Evolutionary conservation across 306 rosid species (phyloP).

Genomic region (Rubus idaeus): DNA sequence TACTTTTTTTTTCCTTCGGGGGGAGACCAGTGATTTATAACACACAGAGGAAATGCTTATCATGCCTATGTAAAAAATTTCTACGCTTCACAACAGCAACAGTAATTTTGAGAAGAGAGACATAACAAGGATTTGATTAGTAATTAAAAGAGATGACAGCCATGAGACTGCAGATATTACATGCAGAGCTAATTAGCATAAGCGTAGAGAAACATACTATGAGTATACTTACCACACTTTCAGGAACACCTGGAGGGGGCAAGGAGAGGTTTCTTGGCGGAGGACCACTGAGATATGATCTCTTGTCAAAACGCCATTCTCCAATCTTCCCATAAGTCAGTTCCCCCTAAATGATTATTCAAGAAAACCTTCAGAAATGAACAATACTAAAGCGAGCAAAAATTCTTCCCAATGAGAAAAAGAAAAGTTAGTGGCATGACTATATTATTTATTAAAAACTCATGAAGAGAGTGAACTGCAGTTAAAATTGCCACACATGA

Average conservation of each 20-base stretch:
- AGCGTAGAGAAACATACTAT: neutral
- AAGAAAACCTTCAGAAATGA: constrained; percentile 10
- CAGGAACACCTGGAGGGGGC: constrained; percentile 93
- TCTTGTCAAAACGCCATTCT: constrained; percentile 96
- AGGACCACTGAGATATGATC: constrained; percentile 76
- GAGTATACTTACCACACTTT: constrained; percentile 74
- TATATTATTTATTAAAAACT: neutral
- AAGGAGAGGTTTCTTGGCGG: constrained; percentile 77
- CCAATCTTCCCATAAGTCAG: constrained; percentile 81
- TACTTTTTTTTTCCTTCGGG: no score
- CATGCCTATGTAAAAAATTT: no score
- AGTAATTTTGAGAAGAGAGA: no score
- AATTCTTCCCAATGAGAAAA: neutral
- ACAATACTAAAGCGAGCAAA: constrained; percentile 7
- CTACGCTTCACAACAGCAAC: no score
- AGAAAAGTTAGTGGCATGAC: neutral
- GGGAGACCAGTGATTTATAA: no score
- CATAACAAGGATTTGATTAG: no score
- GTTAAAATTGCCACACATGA: neutral
- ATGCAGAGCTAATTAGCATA: no score
- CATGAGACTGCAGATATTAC: no score
- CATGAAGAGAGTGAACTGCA: neutral
- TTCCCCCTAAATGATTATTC: constrained; percentile 51
- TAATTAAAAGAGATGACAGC: no score
- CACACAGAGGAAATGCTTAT: no score